Conservation (phyloP, 352 stramenopile genomes). For the Pythium rhizo-oryzae region DNA sequence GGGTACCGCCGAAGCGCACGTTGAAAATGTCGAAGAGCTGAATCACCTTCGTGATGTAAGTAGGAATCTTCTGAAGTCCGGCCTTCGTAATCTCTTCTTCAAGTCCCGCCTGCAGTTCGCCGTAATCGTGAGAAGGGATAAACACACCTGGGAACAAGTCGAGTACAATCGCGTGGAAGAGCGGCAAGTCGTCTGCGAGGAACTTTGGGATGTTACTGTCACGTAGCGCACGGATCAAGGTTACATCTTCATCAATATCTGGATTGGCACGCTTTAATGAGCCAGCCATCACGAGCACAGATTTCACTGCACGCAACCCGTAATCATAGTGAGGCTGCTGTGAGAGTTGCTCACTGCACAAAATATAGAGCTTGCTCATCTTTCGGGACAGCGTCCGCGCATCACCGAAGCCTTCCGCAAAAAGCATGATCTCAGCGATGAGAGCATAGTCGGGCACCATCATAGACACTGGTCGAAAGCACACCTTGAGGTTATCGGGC, state of each 20-base stretch:
- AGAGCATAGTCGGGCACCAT: slow-evolving; percentile 93
- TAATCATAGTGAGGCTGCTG: slow-evolving; percentile 93
- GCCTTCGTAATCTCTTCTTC: slow-evolving; percentile 41
- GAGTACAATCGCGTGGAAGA: slow-evolving; percentile 84
- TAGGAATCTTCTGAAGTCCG: slow-evolving; percentile 40
- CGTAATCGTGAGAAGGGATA: slow-evolving; percentile 70
- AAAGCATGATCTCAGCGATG: slow-evolving; percentile 95
- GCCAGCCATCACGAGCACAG: slow-evolving; percentile 85
- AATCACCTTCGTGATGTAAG: slow-evolving; percentile 88
- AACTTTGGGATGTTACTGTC: slow-evolving; percentile 93
- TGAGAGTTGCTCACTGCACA: slow-evolving; percentile 91
- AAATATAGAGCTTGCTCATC: slow-evolving; percentile 90
- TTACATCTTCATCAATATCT: slow-evolving; percentile 65
- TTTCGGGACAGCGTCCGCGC: slow-evolving; percentile 90
- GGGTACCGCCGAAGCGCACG: slow-evolving; percentile 80
- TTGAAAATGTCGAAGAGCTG: slow-evolving; percentile 91
- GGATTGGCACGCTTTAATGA: slow-evolving; percentile 63
- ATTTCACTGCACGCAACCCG: slow-evolving; percentile 83
- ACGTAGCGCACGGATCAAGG: slow-evolving; percentile 77
- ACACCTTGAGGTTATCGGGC: slow-evolving; percentile 93
- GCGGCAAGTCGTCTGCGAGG: slow-evolving; percentile 79
- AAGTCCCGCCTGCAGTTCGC: slow-evolving; percentile 47
- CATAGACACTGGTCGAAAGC: slow-evolving; percentile 93
- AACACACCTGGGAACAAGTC: slow-evolving; percentile 82
- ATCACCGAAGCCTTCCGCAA: slow-evolving; percentile 92